These are phyloP conservation scores for Heterobasidion parviporum DNA, from an alignment of 1,284 basidiomycete species.

Conservation along the genomic window DNA sequence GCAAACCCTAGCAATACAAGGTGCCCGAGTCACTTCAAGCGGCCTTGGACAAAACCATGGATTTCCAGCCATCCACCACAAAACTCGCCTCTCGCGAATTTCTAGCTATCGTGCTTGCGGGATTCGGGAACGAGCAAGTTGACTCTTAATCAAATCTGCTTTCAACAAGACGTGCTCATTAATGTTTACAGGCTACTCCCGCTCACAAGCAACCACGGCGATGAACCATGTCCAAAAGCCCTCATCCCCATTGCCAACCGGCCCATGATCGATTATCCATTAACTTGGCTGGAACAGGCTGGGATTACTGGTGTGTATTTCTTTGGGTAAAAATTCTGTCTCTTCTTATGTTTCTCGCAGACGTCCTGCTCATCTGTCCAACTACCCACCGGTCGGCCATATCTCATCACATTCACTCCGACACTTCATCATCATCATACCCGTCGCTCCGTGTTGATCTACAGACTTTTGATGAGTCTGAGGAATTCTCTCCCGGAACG, in stretches of 20 bases:
- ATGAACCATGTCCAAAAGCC: conserved; percentile 76
- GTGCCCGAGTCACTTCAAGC: background rate
- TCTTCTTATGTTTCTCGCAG: conserved; percentile 29
- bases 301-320: conserved; percentile 66
- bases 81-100: conserved; percentile 62
- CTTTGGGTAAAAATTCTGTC: conserved; percentile 6
- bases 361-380: conserved; percentile 82
- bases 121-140: conserved; percentile 79
- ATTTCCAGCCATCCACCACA: conserved; percentile 48
- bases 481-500: conserved; percentile 56
- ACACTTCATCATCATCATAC: conserved; percentile 43
- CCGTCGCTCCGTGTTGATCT: conserved; percentile 64
- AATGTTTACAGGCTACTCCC: conserved; percentile 50
- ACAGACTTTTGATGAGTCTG: conserved; percentile 68
- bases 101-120: conserved; percentile 76
- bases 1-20: background rate
- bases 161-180: conserved; percentile 7
- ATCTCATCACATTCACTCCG: conserved; percentile 75
- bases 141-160: background rate
- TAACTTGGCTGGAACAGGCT: conserved; percentile 83
- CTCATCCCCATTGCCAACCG: conserved; percentile 82
- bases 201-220: conserved; percentile 64
- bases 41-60: conserved; percentile 32
- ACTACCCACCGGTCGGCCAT: conserved; percentile 64
- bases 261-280: conserved; percentile 78